These are phyloP conservation scores for Neostapfia colusana DNA, from an alignment of 176 grass and related monocot species.

Conservation along the genomic window DNA sequence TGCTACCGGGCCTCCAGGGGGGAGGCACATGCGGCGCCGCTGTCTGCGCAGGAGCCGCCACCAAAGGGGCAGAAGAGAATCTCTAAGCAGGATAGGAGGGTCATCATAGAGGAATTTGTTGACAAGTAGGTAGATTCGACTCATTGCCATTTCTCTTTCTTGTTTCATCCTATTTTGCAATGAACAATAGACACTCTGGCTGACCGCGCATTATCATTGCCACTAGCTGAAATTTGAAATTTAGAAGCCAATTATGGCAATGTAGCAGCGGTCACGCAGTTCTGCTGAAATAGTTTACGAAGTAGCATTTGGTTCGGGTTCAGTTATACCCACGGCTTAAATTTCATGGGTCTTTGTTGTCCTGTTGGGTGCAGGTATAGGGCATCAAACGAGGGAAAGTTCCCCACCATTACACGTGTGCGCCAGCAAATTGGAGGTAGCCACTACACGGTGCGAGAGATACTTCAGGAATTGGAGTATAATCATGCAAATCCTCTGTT, in stretches of 20 bases:
- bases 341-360: slow-evolving; percentile 1
- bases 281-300: not conserved
- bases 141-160: slow-evolving; percentile 22
- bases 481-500: slow-evolving; percentile 36
- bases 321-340: slow-evolving; percentile 19
- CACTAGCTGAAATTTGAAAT: not conserved
- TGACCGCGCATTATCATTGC: slow-evolving; percentile 18
- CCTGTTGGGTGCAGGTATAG: slow-evolving; percentile 54
- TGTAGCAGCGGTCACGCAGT: not conserved
- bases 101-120: slow-evolving; percentile 49
- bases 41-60: slow-evolving; percentile 45
- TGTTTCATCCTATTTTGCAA: not conserved
- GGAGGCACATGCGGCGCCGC: slow-evolving; percentile 55
- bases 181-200: not conserved
- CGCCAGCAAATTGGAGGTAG: slow-evolving; percentile 44
- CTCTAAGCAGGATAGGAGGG: slow-evolving; percentile 43
- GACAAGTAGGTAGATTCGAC: slow-evolving; percentile 45
- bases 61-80: slow-evolving; percentile 44
- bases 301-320: not conserved
- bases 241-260: not conserved
- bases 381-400: slow-evolving; percentile 62
- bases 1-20: slow-evolving; percentile 39
- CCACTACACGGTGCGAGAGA: slow-evolving; percentile 48
- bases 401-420: slow-evolving; percentile 23
- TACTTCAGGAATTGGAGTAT: slow-evolving; percentile 65